Evolutionary conservation across 805 yeast species (phyloP), one percentile per base, ranked within the genome.

Genomic region (Metschnikowia proteae): DNA sequence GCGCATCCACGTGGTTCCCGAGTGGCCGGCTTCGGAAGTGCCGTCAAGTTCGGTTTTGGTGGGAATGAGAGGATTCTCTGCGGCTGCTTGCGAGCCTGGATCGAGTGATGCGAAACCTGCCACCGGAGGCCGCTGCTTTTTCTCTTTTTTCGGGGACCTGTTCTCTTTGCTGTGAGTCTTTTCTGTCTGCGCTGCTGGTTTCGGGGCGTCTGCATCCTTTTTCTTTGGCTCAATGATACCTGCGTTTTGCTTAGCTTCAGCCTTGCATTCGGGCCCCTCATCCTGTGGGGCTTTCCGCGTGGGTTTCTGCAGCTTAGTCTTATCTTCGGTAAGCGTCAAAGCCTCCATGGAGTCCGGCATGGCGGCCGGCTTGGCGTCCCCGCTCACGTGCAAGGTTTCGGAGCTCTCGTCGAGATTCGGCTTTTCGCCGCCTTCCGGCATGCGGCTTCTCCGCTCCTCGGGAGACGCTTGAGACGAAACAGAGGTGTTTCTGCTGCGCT

Each of bases 1-100:
- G 9, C 41, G 43, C 39, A 31, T 34, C 28, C 45, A 38, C 11
- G 41, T 22, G 17, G 49, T 34, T 10, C 44, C 40, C 6, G 30
- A 5, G 23, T 38, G 41, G 31, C 23, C 31, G 2, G 23, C 41
- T 38, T 38, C 23, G 31, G 31, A 27, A 7, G 13, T 27, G 4
- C 13, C 31, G 5, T 26, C 31, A 4, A 13, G 8, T 31, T 38
- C 31, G 8, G 25, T 27, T 13, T 38, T 27, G 41, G 41, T 38
- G 41, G 41, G 32, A 11, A 37, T 7, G 9, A 37, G 28, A 7
- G 28, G 28, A n/a, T 10, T 6, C 6, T 25, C 29, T 6, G 23
- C 1, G 3, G n/a, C 38, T 6, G 7, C 5, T 4, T 13, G 11
- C 25, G 13, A 10, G 23, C 6, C 13, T 27, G 41, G 41, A 31